These are phyloP conservation scores for Prunus salicina DNA, from an alignment of 306 rosid genomes.

Conservation along the genomic window DNA sequence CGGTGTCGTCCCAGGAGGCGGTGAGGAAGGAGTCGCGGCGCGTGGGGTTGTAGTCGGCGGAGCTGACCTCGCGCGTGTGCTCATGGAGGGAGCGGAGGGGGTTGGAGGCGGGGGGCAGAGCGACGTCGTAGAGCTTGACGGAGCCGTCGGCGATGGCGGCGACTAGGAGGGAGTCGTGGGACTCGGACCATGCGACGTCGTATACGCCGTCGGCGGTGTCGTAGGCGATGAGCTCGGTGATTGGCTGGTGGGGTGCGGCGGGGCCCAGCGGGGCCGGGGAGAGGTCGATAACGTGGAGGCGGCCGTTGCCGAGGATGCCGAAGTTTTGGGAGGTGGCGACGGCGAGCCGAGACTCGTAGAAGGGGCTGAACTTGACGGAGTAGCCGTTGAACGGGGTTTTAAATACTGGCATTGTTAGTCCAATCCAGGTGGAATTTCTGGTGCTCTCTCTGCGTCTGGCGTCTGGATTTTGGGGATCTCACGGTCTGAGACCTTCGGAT, in stretches of 20 bases:
- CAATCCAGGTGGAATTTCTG: background rate
- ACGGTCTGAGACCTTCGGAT: background rate
- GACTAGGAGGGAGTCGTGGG: slow-evolving; percentile 78
- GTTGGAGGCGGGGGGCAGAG: slow-evolving; percentile 66
- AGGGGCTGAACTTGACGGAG: slow-evolving; percentile 94
- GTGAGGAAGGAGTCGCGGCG: slow-evolving; percentile 93
- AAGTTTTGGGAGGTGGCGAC: slow-evolving; percentile 95
- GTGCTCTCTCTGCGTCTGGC: background rate
- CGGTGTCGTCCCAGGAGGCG: slow-evolving; percentile 86
- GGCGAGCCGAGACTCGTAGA: slow-evolving; percentile 87
- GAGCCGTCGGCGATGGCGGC: slow-evolving; percentile 97
- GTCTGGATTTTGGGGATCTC: slow-evolving; percentile 13
- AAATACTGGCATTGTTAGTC: slow-evolving; percentile 67
- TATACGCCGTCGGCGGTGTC: slow-evolving; percentile 95
- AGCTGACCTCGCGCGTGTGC: slow-evolving; percentile 85
- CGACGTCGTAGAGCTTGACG: slow-evolving; percentile 80
- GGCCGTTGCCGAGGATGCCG: slow-evolving; percentile 96
- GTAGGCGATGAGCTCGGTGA: slow-evolving; percentile 57
- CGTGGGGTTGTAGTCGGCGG: slow-evolving; percentile 81
- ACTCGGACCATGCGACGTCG: slow-evolving; percentile 89
- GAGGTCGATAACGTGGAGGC: slow-evolving; percentile 81
- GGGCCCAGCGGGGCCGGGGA: slow-evolving; percentile 37
- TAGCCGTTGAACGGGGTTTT: slow-evolving; percentile 94
- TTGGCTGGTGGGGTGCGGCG: slow-evolving; percentile 20
- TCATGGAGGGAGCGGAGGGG: slow-evolving; percentile 90